phyloP scores from a whole-genome alignment of 371 early-diverging fungal genomes.

The Mortierella sp. region DNA sequence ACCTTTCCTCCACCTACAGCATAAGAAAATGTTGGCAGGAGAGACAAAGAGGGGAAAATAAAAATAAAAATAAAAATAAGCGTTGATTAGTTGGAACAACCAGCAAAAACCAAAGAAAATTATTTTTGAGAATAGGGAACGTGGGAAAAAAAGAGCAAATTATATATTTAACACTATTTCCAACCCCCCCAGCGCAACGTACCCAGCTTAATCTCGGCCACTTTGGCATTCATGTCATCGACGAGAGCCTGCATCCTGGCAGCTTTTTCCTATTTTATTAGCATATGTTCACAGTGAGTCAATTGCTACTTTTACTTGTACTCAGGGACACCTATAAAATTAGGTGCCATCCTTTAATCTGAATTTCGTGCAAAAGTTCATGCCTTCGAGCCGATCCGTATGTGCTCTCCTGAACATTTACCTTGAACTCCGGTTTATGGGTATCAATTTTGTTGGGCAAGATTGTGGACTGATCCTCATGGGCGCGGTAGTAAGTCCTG shows the following conservation, averaged over 20 bases:
- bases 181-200: conserved; percentile 18
- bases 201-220: conserved; percentile 85
- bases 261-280: conserved; percentile 81
- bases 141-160: conserved; percentile 11
- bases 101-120: not conserved
- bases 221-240: conserved; percentile 77
- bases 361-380: not conserved
- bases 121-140: conserved; percentile 8
- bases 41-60: not conserved
- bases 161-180: not conserved
- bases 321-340: not conserved
- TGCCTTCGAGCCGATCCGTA: not conserved
- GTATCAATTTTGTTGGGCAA: conserved; percentile 72
- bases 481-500: conserved; percentile 53
- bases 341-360: not conserved
- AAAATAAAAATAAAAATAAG: not conserved
- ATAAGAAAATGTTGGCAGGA: not conserved
- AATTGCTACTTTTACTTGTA: not conserved
- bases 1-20: conserved; percentile 89
- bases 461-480: conserved; percentile 55
- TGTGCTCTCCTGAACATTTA: conserved; percentile 33
- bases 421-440: conserved; percentile 86
- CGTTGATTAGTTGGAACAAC: not conserved
- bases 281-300: not conserved
- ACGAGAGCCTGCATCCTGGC: conserved; percentile 82